Percentiles rank a stretch among this genome's conserved stretches.
Conservation (phyloP, 1,284 basidiomycete species). For the Ceratobasidium sp. region DNA sequence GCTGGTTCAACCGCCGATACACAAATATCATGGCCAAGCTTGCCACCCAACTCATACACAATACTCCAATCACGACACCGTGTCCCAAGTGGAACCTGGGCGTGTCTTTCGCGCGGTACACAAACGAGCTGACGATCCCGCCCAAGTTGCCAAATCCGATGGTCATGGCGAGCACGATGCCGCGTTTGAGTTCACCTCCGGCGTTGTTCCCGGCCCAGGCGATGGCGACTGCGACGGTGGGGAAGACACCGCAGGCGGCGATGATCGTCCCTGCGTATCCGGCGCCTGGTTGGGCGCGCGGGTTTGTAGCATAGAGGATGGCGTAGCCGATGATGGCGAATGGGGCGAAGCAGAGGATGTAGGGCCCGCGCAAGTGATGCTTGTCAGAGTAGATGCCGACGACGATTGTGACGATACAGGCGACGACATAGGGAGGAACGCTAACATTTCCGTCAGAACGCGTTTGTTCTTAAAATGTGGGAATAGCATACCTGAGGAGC, state of each 20-base stretch:
- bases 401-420: conserved; percentile 46
- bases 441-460: conserved; percentile 49
- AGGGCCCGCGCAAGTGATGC: conserved; percentile 46
- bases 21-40: conserved; percentile 57
- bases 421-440: conserved; percentile 71
- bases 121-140: conserved; percentile 60
- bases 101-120: conserved; percentile 57
- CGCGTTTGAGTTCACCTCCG: conserved; percentile 66
- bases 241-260: conserved; percentile 52
- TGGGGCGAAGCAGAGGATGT: conserved; percentile 44
- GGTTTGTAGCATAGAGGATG: conserved; percentile 43
- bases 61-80: conserved; percentile 62
- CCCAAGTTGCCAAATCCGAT: conserved; percentile 66
- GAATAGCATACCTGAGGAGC: conserved; percentile 59
- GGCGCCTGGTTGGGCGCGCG: conserved; percentile 53
- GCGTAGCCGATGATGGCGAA: conserved; percentile 47
- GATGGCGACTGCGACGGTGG: conserved; percentile 56
- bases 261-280: conserved; percentile 67
- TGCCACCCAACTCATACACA: conserved; percentile 56
- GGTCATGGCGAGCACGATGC: conserved; percentile 66
- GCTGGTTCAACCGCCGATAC: conserved; percentile 58
- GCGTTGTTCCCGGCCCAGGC: conserved; percentile 68
- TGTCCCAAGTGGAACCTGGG: conserved; percentile 65
- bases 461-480: not conserved
- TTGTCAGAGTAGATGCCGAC: conserved; percentile 49